Base-by-base conservation (phyloP, 2,329 filamentous ascomycete genomes). In the Amesomyces nigricolor region DNA sequence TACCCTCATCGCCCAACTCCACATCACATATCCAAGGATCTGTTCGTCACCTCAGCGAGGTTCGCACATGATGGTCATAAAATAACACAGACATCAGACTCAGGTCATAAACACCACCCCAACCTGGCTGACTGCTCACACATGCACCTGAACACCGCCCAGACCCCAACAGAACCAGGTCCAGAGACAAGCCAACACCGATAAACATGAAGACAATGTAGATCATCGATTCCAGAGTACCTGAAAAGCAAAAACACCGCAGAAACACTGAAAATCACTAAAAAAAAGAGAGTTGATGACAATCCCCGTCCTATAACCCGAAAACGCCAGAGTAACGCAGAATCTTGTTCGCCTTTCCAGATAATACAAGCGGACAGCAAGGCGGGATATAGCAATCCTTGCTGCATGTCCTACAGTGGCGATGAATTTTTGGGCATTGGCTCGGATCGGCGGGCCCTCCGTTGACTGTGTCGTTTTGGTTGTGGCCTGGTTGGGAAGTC, bases 171-270 rank as follows among this genome's bases (percentile, higher is more conserved):
- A 47, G 11, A 16, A n/a, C 43, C 22, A 32, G 8, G 26, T 30
- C 19, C n/a, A 30, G 4, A 8, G 4, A 46, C 38, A 7, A 30
- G 11, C 51, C 32, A 30, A 16, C 38, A 35, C 38, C 44, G 16
- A 19, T n/a, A 53, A 47, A 43, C 17, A 53, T 32, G 26, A 48
- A 26, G 13, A 10, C 44, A 44, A 13, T 13, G 43, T 47, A 13
- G 13, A 46, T 46, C n/a, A 16, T 53, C 22, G 51, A 43, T 47
- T 53, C 49, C 26, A 22, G 32, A 42, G 16, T 47, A 53, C 22
- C 22, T 46, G 17, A 42, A 35, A 42, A 42, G 19, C 16, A 22
- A 46, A 42, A 40, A n/a, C 16, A 30, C 14, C 32, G 35, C 17
- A 47, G 8, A 32, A 13, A 30, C n/a, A 46, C 10, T 6, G 10